Evolutionary conservation across 176 grass and related monocot species (phyloP).

Genomic region (Carex littledalei): DNA sequence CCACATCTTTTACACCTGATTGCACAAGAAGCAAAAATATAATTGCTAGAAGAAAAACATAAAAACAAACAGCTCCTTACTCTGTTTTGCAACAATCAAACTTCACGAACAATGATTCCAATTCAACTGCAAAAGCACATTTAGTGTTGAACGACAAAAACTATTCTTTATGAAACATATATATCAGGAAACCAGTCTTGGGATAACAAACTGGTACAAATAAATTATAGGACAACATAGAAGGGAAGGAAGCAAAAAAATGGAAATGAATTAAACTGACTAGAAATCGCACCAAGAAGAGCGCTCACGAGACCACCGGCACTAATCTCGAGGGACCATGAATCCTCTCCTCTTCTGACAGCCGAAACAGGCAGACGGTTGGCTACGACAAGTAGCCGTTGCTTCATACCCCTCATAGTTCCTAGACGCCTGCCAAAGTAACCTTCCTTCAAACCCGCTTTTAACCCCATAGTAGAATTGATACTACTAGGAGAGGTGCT

Average conservation of each 20-base stretch:
- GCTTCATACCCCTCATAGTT: slow-evolving; percentile 66
- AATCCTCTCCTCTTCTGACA: slow-evolving; percentile 75
- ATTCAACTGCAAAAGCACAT: not conserved
- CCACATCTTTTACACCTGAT: slow-evolving; percentile 90
- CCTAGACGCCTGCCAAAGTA: not conserved
- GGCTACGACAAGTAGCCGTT: slow-evolving; percentile 89
- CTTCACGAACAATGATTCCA: not conserved
- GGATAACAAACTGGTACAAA: not conserved
- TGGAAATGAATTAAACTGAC: not conserved
- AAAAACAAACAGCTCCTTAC: not conserved
- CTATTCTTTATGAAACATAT: not conserved
- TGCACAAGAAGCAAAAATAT: not conserved
- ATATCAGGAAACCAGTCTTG: not conserved
- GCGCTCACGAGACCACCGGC: slow-evolving; percentile 92
- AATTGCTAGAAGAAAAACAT: not conserved
- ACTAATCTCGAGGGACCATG: slow-evolving; percentile 95
- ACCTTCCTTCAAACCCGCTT: slow-evolving; percentile 16
- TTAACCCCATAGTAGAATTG: slow-evolving; percentile 2
- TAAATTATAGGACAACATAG: not conserved
- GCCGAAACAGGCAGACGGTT: slow-evolving; percentile 93
- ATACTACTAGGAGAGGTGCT: not conserved
- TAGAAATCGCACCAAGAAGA: slow-evolving; percentile 54
- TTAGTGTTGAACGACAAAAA: not conserved
- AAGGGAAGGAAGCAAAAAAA: not conserved
- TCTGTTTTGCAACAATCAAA: not conserved